Evolutionary conservation across 768 basidiomycete genomes (phyloP), one percentile per base, ranked within the genome.

Genomic region (Boletus tomentosulus): DNA sequence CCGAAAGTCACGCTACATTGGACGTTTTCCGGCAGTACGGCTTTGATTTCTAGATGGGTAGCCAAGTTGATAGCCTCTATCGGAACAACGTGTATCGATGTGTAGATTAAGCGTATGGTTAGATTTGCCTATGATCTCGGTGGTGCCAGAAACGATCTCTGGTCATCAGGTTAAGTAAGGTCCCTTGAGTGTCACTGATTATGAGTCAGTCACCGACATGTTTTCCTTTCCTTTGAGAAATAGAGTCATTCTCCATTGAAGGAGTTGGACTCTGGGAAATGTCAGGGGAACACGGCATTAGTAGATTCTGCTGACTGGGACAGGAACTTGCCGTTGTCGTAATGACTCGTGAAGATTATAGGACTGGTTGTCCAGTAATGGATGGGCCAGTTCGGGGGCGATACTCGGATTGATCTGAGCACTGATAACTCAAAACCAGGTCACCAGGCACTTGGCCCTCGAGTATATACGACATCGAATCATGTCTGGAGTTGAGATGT

Each of bases 1-100:
- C 80, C 15, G 81, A 79, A 61, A 76, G 78, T 19, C 86, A 81
- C 53, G 74, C 80, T 37, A 79, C 79, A 62, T 72, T 97, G 53
- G 80, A 87, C 43, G 63, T 77, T 37, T 99, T 98, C 76, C 78
- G 91, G 45, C 75, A 75, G 57, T 85, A 89, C 56, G 94, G 94
- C 4, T 92, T 98, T 65, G 95, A 98, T 54, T 98, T 97, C 66
- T 96, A 76, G 67, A 65, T 39, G 39, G 16, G 13, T 33, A 41
- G 24, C 10, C 39, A 33, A 44, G 43, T 35, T 22, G 48, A 28
- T 42, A 48, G 25, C 33, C 33, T 13, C 13, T 30, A 37, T 43
- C 25, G 24, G 38, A 45, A 50, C 25, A 37, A 34, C 22, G 27
- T 27, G 43, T 44, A 46, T 15, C 24, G 37, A 8, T 37, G 11